Conservation (phyloP, 208 protist species). For the Leishmania major region DNA sequence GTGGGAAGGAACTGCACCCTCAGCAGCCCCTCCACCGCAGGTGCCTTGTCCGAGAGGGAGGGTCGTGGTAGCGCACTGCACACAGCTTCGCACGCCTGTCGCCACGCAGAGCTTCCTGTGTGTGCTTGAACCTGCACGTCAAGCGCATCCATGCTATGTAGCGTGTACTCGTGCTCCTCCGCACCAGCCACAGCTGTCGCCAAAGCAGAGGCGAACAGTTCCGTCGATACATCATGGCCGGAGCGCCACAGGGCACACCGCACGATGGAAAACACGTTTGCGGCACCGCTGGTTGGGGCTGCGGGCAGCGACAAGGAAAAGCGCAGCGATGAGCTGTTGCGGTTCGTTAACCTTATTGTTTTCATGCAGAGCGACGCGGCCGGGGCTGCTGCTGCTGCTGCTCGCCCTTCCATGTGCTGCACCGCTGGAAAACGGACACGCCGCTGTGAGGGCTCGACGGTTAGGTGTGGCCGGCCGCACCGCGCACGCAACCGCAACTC, state of each 20-base stretch:
- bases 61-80: neutral
- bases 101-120: conserved; percentile 23
- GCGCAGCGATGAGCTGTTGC: conserved; percentile 70
- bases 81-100: conserved; percentile 2
- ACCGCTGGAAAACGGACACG: conserved; percentile 48
- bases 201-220: neutral
- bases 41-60: neutral
- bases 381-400: neutral
- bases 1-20: conserved; percentile 33
- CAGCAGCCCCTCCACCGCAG: conserved; percentile 21
- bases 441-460: conserved; percentile 68
- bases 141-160: conserved; percentile 65
- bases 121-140: conserved; percentile 49
- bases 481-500: conserved; percentile 81
- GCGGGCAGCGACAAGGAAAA: conserved; percentile 52
- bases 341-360: conserved; percentile 78
- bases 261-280: conserved; percentile 22
- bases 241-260: conserved; percentile 23
- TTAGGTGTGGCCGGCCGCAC: conserved; percentile 69
- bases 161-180: conserved; percentile 38
- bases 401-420: conserved; percentile 18
- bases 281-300: neutral
- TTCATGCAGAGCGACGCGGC: conserved; percentile 39
- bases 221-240: conserved; percentile 17
- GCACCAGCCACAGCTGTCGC: conserved; percentile 2